Evolutionary conservation across 495 filamentous ascomycete species (phyloP), one percentile per base, ranked within the genome.

Genomic region (Amniculicola lignicola): DNA sequence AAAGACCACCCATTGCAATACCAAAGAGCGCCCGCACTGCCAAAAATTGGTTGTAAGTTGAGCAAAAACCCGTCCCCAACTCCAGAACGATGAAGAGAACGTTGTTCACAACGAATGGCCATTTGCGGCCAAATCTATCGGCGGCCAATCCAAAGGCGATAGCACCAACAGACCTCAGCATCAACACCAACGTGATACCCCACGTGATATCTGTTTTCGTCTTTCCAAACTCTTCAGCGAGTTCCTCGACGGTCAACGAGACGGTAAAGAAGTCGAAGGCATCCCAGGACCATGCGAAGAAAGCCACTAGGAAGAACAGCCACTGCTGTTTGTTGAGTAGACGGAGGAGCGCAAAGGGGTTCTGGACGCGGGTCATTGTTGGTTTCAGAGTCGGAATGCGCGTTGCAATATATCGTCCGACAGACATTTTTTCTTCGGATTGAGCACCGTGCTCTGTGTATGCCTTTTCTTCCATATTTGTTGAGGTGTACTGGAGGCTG

Each of bases 201-300:
- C 89, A 94, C 21, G 89, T 91, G 52, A 95, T 93, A 35, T 93
- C 82, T 2, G 84, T 79, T 29, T 84, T 85, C 37, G 77, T 72
- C 59, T 79, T 81, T 52, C 75, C 76, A 61, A 93, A 95, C 1
- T 72, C 69, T 59, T 82, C 69, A 22, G 87, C 83, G 23, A 95
- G 75, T 25, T 89, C 70, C 4, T 71, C 69, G 18, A 89, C 81
- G 0, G 88, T 90, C 50, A 95, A 69, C 5, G 84, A 88, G 61
- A 93, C 88, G 56, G 87, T 91, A 75, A 95, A 95, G 76, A 95
- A 95, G 66, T 95, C 89, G 57, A 93, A 91, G 12, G 89, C 82
- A 67, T 95, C 89, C 86, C 88, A 92, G 0, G 83, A 82, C 81
- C 81, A 68, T 19, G 54, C 66, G 11, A 67, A 42, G 55, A 74